Base-by-base conservation (phyloP, 1,284 basidiomycete genomes). In the Pseudozyma hubeiensis region DNA sequence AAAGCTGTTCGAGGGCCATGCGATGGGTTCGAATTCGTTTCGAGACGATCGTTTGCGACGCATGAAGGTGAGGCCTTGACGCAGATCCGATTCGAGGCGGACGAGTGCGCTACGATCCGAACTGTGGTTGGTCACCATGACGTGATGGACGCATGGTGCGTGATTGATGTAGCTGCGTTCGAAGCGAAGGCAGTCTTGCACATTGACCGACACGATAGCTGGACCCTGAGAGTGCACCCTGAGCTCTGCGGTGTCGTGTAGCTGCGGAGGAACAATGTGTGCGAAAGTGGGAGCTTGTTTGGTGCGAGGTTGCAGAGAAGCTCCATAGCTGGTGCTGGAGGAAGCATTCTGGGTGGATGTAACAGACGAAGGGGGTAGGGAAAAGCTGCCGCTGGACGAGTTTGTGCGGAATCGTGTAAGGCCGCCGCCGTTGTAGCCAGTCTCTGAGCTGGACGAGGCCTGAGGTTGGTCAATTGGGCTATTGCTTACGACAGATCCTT, bases 151-250 rank as follows among this genome's bases (percentile, higher is more conserved):
- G 44, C 70, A 67, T 29, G 79, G 79, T 6, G 79, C 79, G 47
- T 80, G 79, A 52, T 81, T 81, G 70, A 79, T 53, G 65, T 81
- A 81, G 52, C 76, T 64, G 13, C 68, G 55, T 11, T 78, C 76
- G 51, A 75, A 75, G 53, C 67, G 63, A 3, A 75, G 47, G 19
- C 67, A 66, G 29, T 75, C 64, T 7, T 54, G 50, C 11, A 66
- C 44, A 34, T 69, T 70, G 56, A 75, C 37, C 7, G 72, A 67
- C 43, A 75, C 44, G 49, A 52, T 53, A 5, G 49, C 53, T 14
- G 72, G 72, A 29, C 72, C 72, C 43, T 67, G 61, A 1, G 61
- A 67, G 1, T 60, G 53, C 1, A 73, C 64, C 48, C 35, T 54
- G 44, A 73, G 54, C 31, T 68, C 64, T 17, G 45, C 44, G 4